Conservation (phyloP, 805 yeast species). For the Saccharomycopsis malanga region DNA sequence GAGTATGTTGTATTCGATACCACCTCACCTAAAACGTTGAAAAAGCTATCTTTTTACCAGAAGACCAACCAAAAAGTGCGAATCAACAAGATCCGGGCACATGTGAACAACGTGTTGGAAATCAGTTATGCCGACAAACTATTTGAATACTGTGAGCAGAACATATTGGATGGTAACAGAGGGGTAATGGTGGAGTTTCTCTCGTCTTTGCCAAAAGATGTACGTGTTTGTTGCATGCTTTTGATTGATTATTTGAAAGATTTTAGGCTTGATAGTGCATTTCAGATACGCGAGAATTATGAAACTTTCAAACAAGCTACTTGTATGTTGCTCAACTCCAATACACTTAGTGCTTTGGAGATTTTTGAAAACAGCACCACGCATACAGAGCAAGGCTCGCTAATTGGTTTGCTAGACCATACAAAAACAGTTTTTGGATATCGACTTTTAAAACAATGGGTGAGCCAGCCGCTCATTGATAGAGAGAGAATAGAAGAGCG, state of each 20-base stretch:
- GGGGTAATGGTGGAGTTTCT: slow-evolving; percentile 6
- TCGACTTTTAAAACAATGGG: slow-evolving; percentile 63
- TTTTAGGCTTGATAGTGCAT: slow-evolving; percentile 52
- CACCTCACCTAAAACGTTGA: slow-evolving; percentile 21
- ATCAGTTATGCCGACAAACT: neutral
- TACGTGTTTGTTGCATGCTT: slow-evolving; percentile 36
- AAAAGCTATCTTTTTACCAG: slow-evolving; percentile 4
- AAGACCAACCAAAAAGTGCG: slow-evolving; percentile 9
- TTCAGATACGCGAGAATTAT: slow-evolving; percentile 46
- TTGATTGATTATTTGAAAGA: slow-evolving; percentile 51
- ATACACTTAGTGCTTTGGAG: slow-evolving; percentile 66
- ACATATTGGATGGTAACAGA: neutral
- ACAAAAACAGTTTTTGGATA: slow-evolving; percentile 75
- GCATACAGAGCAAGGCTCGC: slow-evolving; percentile 52
- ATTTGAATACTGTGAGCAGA: neutral
- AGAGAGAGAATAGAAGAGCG: slow-evolving; percentile 51
- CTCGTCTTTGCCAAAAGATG: neutral
- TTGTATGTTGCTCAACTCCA: slow-evolving; percentile 53
- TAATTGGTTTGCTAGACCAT: slow-evolving; percentile 74
- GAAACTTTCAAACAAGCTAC: slow-evolving; percentile 41
- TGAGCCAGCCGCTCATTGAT: slow-evolving; percentile 60
- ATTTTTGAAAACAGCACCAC: slow-evolving; percentile 63
- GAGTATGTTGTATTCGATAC: slow-evolving; percentile 53
- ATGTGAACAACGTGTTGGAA: too few relatives aligned
- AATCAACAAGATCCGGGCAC: neutral